Base-by-base conservation (phyloP, 176 grass and related monocot genomes). In the Calamus simplicifolius region DNA sequence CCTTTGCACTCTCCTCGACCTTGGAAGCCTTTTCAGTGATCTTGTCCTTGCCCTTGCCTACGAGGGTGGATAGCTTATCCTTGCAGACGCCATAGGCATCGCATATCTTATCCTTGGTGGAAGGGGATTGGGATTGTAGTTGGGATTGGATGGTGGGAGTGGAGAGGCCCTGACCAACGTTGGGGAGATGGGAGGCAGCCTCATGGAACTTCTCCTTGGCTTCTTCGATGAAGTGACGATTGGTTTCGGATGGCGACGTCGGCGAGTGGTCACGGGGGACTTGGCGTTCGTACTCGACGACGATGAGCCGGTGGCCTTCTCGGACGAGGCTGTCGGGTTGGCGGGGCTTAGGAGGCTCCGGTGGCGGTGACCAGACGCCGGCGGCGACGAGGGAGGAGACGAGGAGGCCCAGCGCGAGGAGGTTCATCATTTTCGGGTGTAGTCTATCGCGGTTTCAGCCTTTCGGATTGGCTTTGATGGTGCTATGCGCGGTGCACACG, bases 211-310 rank as follows among this genome's bases (percentile, higher is more conserved):
- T 27, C 25, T 62, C 59, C 29, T 48, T 73, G 13, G 58, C 19
- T 30, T 77, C 70, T 27, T 80, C 73, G 49, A 57, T 27, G 62
- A 63, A 58, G 35, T 16, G 30, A n/a, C 27, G 38, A 5, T 19
- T 19, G 51, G 31, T 27, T 6, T 64, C 57, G 55, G 30, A 72
- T 7, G 2, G 26, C 3, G 18, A 14, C 4, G n/a, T n/a, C n/a
- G 18, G 16, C 5, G 51, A 17, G 16, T 57, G 29, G 18, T 52
- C 61, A 5, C 71, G 17, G 21, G 70, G 50, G 61, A 80, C 16
- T 63, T 87, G 71, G 17, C 84, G 84, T 75, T 97, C 84, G 68
- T 97, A 91, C 77, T 88, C 92, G 16, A 97, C 71, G 52, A 97
- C 82, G 38, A 97, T 75, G 13, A 97, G 61, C 31, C 87, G 81